phyloP scores from a whole-genome alignment of 140 eudicot genomes.

The Anethum foeniculum region DNA sequence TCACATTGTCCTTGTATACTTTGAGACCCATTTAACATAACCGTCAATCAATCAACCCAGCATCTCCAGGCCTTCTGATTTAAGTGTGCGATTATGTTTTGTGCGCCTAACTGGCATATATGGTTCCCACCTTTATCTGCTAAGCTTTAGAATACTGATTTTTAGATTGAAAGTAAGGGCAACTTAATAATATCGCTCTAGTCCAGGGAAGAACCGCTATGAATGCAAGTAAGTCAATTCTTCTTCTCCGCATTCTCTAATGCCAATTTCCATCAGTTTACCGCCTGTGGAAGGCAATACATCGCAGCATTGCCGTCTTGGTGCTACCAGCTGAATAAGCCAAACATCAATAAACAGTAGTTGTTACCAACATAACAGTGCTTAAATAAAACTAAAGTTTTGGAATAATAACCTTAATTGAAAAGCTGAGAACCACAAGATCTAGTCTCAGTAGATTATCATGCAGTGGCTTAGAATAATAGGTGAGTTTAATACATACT shows the following conservation, averaged over 20 bases:
- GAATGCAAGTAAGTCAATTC: conserved; percentile 52
- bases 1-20: not conserved
- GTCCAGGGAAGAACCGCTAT: not conserved
- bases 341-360: not conserved
- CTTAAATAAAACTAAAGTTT: not conserved
- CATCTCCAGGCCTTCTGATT: not conserved
- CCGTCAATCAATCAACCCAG: not conserved
- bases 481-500: not conserved
- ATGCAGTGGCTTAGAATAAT: not conserved
- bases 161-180: not conserved
- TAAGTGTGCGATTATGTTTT: not conserved
- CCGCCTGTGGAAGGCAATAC: conserved; percentile 45
- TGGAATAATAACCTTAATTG: not conserved
- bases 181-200: not conserved
- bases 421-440: not conserved
- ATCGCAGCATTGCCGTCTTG: conserved; percentile 85
- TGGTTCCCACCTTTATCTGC: not conserved
- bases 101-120: too few species aligned
- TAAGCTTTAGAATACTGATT: not conserved
- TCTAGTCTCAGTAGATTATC: not conserved
- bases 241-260: conserved; percentile 69
- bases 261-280: conserved; percentile 45
- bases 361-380: not conserved
- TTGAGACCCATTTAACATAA: not conserved
- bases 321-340: conserved; percentile 48